Base-by-base conservation (phyloP, 768 basidiomycete species). In the Naganishia randhawae region DNA sequence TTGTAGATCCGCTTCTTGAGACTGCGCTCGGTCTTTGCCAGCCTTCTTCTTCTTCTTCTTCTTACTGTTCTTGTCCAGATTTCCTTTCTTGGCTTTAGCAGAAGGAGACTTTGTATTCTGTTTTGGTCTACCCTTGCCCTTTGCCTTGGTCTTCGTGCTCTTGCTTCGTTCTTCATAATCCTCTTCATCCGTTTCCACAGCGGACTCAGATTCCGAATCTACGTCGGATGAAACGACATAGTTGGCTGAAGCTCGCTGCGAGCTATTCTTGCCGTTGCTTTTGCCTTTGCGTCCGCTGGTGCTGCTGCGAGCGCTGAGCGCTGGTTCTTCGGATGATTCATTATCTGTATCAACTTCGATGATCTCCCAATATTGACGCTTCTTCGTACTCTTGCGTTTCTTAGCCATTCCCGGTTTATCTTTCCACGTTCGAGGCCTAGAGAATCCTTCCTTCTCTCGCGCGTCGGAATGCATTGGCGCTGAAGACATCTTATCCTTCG, bases 121-220 rank as follows among this genome's bases (percentile, higher is more conserved):
- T 13, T 29, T 79, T 22, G 75, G 74, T 68, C 81, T 41, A 54
- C 53, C 50, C 50, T 71, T 25, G 78, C 50, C 50, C 19, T 50
- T n/a, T 35, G 13, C 33, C 39, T 61, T 61, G 57, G 10, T 61
- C 8, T 25, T 64, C 39, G 72, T 71, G 27, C 71, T 74, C 29
- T 72, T 71, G 17, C 65, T 35, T n/a, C 71, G 71, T 61, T 73
- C 72, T 72, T 78, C 57, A 25, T 61, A 61, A 22, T 41, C 57
- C 6, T 29, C 57, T 61, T 61, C 57, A 25, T 61, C 57, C 37
- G 57, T 61, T 41, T 61, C 57, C 11, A 39, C 22, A n/a, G 57
- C 57, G 27, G 57, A 61, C 17, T 22, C 57, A 6, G 57, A 61
- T 39, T 82, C 71, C 72, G 78, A 78, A 39, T 79, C 82, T 72